Evolutionary conservation across 2,329 filamentous ascomycete species (phyloP).

Genomic region (Venturiaceae sp.): DNA sequence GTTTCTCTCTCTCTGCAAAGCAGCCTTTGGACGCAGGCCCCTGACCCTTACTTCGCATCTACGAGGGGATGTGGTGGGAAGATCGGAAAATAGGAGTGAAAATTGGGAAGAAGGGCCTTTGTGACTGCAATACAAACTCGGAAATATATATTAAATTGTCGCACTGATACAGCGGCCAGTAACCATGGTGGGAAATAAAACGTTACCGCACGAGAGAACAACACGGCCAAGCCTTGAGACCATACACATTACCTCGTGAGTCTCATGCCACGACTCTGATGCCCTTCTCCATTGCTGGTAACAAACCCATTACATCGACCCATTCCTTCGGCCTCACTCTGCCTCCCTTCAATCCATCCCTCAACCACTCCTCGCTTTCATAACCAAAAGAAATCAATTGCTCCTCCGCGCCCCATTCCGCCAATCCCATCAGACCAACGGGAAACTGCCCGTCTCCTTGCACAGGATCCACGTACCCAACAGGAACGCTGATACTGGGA

Average conservation of each 20-base stretch:
- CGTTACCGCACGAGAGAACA: background rate
- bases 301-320: constrained; percentile 27
- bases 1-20: too few species aligned
- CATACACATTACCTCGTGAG: background rate
- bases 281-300: constrained; percentile 1
- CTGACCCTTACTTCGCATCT: too few species aligned
- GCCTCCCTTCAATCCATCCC: constrained; percentile 24
- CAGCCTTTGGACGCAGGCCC: too few species aligned
- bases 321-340: constrained; percentile 26
- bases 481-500: constrained; percentile 64
- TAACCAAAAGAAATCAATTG: constrained; percentile 41
- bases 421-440: constrained; percentile 44
- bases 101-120: too few species aligned
- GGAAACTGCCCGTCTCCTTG: constrained; percentile 48
- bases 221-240: background rate
- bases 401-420: constrained; percentile 46
- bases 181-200: background rate
- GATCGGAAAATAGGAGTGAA: too few species aligned
- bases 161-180: too few species aligned
- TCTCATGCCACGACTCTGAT: background rate
- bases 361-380: constrained; percentile 39
- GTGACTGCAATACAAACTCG: too few species aligned
- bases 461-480: constrained; percentile 56
- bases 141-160: too few species aligned
- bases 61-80: too few species aligned